Percentiles rank a stretch among this genome's conserved stretches.
Conservation (phyloP, 2,329 filamentous ascomycete genomes). For the Exophiala aquamarina region DNA sequence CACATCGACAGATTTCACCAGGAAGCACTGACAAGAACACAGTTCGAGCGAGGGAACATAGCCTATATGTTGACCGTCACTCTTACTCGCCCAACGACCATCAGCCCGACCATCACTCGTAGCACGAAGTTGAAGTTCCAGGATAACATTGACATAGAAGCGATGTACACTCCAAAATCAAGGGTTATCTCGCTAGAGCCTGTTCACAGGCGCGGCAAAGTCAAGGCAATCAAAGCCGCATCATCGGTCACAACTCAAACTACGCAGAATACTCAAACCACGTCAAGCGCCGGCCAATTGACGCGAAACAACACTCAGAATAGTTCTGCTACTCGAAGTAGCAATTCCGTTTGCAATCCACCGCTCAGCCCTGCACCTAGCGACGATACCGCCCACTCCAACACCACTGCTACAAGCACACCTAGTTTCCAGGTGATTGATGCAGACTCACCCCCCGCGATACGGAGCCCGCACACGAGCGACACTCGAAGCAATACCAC, state of each 20-base stretch:
- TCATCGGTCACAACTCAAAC: constrained; percentile 33
- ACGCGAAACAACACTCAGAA: constrained; percentile 30
- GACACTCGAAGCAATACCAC: constrained; percentile 51
- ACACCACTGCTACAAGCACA: constrained; percentile 62
- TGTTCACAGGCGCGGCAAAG: constrained; percentile 68
- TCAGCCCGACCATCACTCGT: constrained; percentile 75
- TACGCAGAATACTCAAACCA: constrained; percentile 38
- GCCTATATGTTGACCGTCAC: constrained; percentile 89
- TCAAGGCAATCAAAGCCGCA: constrained; percentile 55
- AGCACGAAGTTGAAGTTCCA: constrained; percentile 77
- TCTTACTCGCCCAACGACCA: constrained; percentile 82
- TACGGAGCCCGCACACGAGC: constrained; percentile 39
- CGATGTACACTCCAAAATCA: constrained; percentile 71
- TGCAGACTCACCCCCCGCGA: constrained; percentile 38
- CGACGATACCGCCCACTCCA: constrained; percentile 70
- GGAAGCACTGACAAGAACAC: constrained; percentile 27
- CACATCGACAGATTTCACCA: constrained; percentile 12
- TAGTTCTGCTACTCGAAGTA: constrained; percentile 24
- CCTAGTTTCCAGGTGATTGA: constrained; percentile 56
- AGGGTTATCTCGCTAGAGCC: constrained; percentile 85
- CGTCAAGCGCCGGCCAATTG: constrained; percentile 47
- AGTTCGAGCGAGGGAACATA: constrained; percentile 96
- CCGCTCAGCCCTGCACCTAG: constrained; percentile 57
- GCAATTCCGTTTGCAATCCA: constrained; percentile 36
- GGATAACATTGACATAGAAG: constrained; percentile 81